These are phyloP conservation scores for Hylodesmum podocarpum DNA, from an alignment of 306 rosid species.

Conservation along the genomic window DNA sequence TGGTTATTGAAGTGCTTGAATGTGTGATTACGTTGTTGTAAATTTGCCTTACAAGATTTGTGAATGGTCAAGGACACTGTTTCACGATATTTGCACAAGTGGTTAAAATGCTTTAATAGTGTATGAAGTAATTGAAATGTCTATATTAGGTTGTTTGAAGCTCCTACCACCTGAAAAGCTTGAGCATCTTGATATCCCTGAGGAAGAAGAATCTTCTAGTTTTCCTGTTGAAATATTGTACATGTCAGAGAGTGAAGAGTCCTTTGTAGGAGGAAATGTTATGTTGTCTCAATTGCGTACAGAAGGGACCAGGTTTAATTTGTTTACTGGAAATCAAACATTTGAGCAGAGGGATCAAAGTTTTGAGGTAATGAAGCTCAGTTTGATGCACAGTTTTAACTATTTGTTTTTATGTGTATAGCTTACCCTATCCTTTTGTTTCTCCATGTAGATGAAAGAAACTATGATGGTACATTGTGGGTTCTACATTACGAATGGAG, in stretches of 20 bases:
- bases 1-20: too few species aligned
- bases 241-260: constrained; percentile 45
- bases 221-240: constrained; percentile 54
- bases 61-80: too few species aligned
- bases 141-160: constrained; percentile 74
- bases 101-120: not conserved
- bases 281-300: constrained; percentile 41
- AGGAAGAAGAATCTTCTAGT: constrained; percentile 36
- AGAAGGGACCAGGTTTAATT: constrained; percentile 61
- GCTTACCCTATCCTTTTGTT: not conserved
- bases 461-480: constrained; percentile 75
- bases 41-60: not conserved
- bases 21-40: too few species aligned
- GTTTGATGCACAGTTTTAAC: not conserved
- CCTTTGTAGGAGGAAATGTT: constrained; percentile 42
- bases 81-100: too few species aligned
- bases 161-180: constrained; percentile 79
- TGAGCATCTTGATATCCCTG: constrained; percentile 69
- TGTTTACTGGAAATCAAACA: constrained; percentile 88
- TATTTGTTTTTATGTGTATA: constrained; percentile 11
- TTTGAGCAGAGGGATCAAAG: constrained; percentile 65
- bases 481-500: constrained; percentile 75
- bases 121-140: not conserved
- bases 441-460: constrained; percentile 59
- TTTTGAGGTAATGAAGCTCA: constrained; percentile 65